These are phyloP conservation scores for Asterochloris erici DNA, from an alignment of 139 green algal genomes.

Conservation along the genomic window DNA sequence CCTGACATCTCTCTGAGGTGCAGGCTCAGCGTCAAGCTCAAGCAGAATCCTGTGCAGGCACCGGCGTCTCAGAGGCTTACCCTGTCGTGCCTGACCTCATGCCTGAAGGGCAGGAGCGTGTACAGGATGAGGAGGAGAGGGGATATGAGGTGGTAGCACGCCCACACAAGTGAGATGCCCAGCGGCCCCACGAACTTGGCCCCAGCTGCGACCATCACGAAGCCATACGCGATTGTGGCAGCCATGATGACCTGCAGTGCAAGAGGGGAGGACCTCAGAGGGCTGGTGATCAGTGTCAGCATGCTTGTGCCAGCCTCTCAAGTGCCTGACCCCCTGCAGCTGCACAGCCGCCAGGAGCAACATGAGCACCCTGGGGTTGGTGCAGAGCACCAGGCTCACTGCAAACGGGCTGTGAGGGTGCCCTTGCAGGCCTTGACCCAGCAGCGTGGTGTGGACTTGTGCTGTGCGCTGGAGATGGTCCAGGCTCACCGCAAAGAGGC, in stretches of 20 bases:
- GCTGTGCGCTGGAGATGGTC: not conserved
- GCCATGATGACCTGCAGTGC: not conserved
- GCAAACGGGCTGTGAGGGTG: not conserved
- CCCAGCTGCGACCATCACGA: conserved; percentile 5
- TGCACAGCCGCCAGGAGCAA: not conserved
- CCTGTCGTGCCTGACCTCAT: not conserved
- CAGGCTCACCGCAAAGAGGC: conserved; percentile 6
- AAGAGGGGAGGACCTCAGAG: not conserved
- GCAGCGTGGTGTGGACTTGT: not conserved
- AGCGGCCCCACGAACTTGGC: conserved; percentile 4
- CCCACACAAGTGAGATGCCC: conserved; percentile 13
- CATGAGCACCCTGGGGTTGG: not conserved
- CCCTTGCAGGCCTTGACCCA: not conserved
- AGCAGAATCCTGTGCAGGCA: no score
- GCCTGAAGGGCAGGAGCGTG: conserved; percentile 3
- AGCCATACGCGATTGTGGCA: conserved; percentile 14
- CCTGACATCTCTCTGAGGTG: no score
- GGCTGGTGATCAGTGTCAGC: not conserved
- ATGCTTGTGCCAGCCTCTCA: not conserved
- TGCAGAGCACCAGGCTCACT: not conserved
- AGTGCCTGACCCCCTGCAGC: not conserved
- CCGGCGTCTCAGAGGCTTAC: no score
- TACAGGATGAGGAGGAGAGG: conserved; percentile 7
- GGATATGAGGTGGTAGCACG: not conserved
- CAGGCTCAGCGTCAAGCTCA: no score